Evolutionary conservation across 768 basidiomycete species (phyloP), one percentile per base, ranked within the genome.

Genomic region (Termitomyces heimii): DNA sequence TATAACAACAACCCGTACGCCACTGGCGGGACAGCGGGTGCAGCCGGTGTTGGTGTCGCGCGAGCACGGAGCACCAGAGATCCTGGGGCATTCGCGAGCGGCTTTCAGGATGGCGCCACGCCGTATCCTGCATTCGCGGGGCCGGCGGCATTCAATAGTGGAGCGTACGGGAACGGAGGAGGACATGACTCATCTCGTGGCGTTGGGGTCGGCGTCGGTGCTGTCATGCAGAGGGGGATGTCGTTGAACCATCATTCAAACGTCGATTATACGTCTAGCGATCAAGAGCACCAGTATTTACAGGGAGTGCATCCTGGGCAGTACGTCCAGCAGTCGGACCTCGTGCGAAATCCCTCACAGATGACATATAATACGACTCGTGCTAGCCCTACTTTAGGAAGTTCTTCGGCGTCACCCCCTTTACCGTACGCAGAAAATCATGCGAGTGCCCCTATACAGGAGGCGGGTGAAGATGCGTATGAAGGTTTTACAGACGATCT

Each of bases 11-110:
- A 71, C 51, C 57, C 61, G 4, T 68, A 63, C 24, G 60, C 55
- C n/a, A 4, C 54, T 4, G 16, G 20, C 4, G 59, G 62, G 5
- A 68, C 53, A 0, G 63, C 70, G 0, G 74, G 73, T 1, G 73
- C 72, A 0, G 75, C 75, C n/a, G 77, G 77, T 1, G 76, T 78
- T 31, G 76, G 77, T 24, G 74, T 77, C 0, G 75, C 71, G 3
- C 62, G 77, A 7, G 75, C 75, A 12, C 62, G 76, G 46, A 76
- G 75, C 55, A 69, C 66, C 60, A 37, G 44, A 7, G 65, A 68
- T 14, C 60, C 58, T 5, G 67, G 67, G 3, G 66, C 60, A n/a
- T 75, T 71, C 26, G 71, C 68, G 2, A 63, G 64, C 13, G 74
- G 66, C 0, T 55, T 77, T 34, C 67, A 72, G 32, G 75, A 77